A percentile compares a stretch with the other conserved stretches of the same genome.
These are phyloP conservation scores for Gliomastix tumulicola DNA, from an alignment of 2,329 filamentous ascomycete species.

Conservation along the genomic window DNA sequence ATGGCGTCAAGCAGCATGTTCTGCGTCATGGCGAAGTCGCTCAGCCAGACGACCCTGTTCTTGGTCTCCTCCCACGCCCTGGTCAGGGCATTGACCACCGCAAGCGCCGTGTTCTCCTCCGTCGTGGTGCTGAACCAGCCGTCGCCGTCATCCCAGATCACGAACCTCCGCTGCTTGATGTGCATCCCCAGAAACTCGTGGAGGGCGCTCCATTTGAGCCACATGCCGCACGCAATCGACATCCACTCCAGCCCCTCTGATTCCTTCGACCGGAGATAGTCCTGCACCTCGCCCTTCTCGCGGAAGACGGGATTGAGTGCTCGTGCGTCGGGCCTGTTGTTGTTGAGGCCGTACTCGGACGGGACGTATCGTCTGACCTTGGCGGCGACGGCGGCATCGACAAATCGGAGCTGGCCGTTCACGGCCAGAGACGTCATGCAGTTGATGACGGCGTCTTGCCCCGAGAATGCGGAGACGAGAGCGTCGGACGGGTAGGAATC, in stretches of 20 bases:
- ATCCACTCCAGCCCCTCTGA: slow-evolving; percentile 45
- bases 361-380: slow-evolving; percentile 57
- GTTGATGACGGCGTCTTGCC: slow-evolving; percentile 48
- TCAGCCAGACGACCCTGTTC: slow-evolving; percentile 39
- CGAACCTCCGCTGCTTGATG: slow-evolving; percentile 24
- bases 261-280: slow-evolving; percentile 28
- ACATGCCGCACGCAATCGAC: slow-evolving; percentile 38
- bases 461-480: slow-evolving; percentile 42
- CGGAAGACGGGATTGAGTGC: slow-evolving; percentile 39
- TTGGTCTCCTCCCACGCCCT: slow-evolving; percentile 35
- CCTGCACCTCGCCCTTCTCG: slow-evolving; percentile 35
- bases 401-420: slow-evolving; percentile 29
- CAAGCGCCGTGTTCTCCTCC: slow-evolving; percentile 30
- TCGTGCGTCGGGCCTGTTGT: slow-evolving; percentile 19
- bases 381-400: slow-evolving; percentile 51
- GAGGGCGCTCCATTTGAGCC: not conserved
- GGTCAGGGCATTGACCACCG: not conserved
- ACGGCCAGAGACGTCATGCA: slow-evolving; percentile 27
- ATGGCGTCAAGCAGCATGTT: slow-evolving; percentile 33
- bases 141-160: slow-evolving; percentile 43
- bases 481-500: slow-evolving; percentile 31
- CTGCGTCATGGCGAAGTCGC: slow-evolving; percentile 36
- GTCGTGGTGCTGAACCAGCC: slow-evolving; percentile 38
- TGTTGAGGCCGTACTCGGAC: slow-evolving; percentile 43
- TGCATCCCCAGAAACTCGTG: slow-evolving; percentile 51